phyloP scores from a whole-genome alignment of 2,329 filamentous ascomycete genomes.

The Rutstroemia sp. region DNA sequence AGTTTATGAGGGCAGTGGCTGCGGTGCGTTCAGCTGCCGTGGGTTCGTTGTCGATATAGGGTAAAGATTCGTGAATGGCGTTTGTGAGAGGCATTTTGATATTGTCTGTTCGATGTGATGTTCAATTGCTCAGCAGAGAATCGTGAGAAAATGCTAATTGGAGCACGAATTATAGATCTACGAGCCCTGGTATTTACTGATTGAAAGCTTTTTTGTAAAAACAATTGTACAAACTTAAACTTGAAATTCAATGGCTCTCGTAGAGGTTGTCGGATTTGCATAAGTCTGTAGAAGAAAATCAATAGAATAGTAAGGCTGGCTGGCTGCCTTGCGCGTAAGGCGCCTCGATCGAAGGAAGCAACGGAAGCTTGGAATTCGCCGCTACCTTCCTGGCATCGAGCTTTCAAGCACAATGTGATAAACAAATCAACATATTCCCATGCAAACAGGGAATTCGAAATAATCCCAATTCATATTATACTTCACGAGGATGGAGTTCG shows the following conservation, averaged over 20 bases:
- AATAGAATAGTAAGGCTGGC: background rate
- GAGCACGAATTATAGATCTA: too few relatives aligned
- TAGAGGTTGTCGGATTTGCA: background rate
- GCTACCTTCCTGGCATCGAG: background rate
- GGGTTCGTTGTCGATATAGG: slow-evolving; percentile 67
- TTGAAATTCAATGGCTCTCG: background rate
- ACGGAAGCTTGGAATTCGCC: background rate
- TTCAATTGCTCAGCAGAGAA: background rate
- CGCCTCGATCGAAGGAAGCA: background rate
- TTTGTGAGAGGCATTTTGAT: slow-evolving; percentile 23
- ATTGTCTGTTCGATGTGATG: background rate
- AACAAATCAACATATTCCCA: background rate
- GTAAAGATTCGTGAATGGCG: slow-evolving; percentile 26
- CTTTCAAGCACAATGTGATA: slow-evolving; percentile 4
- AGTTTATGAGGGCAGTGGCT: slow-evolving; percentile 61
- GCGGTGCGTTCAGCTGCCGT: slow-evolving; percentile 54
- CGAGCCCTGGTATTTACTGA: too few relatives aligned
- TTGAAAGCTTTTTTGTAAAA: too few relatives aligned
- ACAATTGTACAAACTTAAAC: too few relatives aligned
- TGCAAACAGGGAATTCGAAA: background rate
- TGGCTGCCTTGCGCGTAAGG: slow-evolving; percentile 9
- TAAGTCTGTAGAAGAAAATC: background rate
- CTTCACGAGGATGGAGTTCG: background rate
- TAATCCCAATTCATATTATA: too few relatives aligned
- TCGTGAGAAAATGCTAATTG: background rate